These are phyloP conservation scores for Claviceps fusiformis DNA, from an alignment of 2,329 filamentous ascomycete species.

Conservation along the genomic window DNA sequence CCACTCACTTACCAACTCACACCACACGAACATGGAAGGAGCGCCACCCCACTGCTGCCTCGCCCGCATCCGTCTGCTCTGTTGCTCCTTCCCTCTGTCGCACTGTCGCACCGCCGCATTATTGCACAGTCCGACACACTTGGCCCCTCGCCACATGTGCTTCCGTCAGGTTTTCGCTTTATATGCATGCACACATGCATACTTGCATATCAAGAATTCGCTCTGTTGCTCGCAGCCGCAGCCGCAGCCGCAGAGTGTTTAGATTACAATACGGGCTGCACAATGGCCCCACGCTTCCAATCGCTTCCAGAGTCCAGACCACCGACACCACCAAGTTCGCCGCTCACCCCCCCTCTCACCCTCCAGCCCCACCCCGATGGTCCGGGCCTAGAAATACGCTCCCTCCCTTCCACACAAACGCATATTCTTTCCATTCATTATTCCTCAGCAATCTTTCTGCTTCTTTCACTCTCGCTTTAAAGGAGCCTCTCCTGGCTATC, in stretches of 20 bases:
- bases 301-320: background rate
- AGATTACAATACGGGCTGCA: too few relatives aligned
- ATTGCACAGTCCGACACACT: background rate
- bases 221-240: background rate
- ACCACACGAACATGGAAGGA: too few relatives aligned
- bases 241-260: background rate
- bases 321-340: background rate
- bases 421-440: background rate
- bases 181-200: background rate
- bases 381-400: slow-evolving; percentile 9
- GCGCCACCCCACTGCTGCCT: background rate
- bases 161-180: background rate
- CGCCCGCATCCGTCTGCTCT: background rate
- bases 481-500: background rate
- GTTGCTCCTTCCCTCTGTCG: background rate
- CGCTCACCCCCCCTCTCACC: background rate
- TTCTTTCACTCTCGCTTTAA: background rate
- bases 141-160: slow-evolving; percentile 2
- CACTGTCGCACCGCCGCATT: slow-evolving; percentile 3
- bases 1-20: too few relatives aligned
- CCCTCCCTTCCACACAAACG: background rate
- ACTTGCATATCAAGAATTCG: background rate
- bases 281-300: background rate
- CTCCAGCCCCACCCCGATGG: slow-evolving; percentile 1
- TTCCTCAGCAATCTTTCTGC: background rate